Conservation (phyloP, 2,329 filamentous ascomycete genomes). For the Fusarium musae region DNA sequence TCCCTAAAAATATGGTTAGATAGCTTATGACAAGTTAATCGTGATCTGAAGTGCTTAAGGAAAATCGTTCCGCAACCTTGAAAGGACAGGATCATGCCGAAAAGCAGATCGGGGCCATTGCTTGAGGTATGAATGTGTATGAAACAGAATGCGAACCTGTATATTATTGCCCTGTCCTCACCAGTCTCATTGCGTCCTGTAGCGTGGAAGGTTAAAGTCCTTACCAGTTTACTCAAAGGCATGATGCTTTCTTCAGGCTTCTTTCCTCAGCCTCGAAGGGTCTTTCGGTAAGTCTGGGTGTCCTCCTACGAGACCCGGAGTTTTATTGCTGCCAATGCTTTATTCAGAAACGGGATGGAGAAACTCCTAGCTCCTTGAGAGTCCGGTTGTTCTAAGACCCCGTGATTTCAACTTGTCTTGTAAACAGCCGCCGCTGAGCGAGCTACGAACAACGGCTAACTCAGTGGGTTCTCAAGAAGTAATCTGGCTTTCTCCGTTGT, state of each 20-base stretch:
- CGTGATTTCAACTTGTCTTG: neutral
- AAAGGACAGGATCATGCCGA: neutral
- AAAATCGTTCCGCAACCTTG: neutral
- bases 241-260: neutral
- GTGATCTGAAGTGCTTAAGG: neutral
- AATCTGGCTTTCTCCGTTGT: neutral
- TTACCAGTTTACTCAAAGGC: neutral
- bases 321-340: neutral
- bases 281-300: neutral
- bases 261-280: neutral
- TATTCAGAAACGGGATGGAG: neutral
- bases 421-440: neutral
- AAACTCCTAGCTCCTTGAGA: neutral
- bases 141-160: too few relatives aligned
- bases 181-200: neutral
- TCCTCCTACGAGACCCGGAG: neutral
- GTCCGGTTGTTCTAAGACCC: neutral
- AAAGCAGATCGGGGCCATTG: neutral
- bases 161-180: neutral
- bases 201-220: too few relatives aligned
- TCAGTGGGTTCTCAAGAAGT: neutral
- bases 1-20: neutral
- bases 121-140: neutral
- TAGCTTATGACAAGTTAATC: fast-evolving
- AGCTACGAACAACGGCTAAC: neutral